Evolutionary conservation across 768 basidiomycete genomes (phyloP), one percentile per base, ranked within the genome.

Genomic region (Tricholoma sp.): DNA sequence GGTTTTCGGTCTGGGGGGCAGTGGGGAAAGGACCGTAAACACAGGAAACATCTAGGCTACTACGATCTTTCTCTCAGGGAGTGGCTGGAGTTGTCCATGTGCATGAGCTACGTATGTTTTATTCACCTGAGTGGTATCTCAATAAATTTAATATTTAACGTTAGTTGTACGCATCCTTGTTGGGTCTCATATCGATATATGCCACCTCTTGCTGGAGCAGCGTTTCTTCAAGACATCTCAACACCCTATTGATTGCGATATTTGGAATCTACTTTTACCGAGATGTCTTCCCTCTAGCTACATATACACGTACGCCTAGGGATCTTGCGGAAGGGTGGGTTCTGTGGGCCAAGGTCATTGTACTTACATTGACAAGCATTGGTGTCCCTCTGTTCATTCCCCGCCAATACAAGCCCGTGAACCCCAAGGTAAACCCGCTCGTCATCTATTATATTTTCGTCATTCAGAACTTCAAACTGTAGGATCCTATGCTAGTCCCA

Each of bases 211-310:
- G 68, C 18, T 71, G 76, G 65, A 73, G 74, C 31, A 60, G 61
- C 44, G 64, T 76, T 12, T 66, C 69, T 8, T 74, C 73, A 18
- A 68, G 67, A 10, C 85, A 87, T 62, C 67, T 82, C 59, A 76
- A 76, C 55, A 63, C 70, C 17, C 61, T 86, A 1, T 67, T 86
- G 9, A 60, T 83, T n/a, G 68, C 71, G 28, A 72, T 72, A 4
- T 80, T 81, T 64, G 60, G 61, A 9, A 73, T 84, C 7, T 87
- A 77, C 61, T 68, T 70, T 33, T 84, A 83, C 61, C 77, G 85
- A n/a, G 79, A 83, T 62, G 50, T 88, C 6, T 85, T 75, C 65
- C 87, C 86, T 11, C 63, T 87, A 8, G 69, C 76, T 13, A 87
- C 84, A 0, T 85, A 73, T 66, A 74, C 72, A n/a, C 68, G 75